These are phyloP conservation scores for Schizophyllum amplum DNA, from an alignment of 1,284 basidiomycete genomes.

Conservation along the genomic window DNA sequence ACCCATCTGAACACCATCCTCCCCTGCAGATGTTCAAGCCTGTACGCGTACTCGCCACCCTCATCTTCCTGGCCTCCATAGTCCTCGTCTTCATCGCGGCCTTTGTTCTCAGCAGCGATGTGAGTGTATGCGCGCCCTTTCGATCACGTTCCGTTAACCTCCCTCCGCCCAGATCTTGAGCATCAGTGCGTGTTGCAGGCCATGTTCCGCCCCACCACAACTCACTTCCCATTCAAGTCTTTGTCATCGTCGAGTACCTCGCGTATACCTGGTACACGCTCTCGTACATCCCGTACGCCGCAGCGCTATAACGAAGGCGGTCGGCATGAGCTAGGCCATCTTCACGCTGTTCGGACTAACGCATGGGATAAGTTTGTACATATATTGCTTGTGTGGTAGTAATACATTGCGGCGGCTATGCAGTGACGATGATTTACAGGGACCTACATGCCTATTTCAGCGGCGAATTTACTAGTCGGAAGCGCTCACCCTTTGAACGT, in stretches of 20 bases:
- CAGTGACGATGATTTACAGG: neutral
- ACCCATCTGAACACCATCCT: conserved; percentile 3
- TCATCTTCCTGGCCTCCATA: conserved; percentile 73
- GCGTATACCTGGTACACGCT: conserved; percentile 81
- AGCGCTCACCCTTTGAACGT: conserved; percentile 45
- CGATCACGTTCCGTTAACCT: conserved; percentile 1
- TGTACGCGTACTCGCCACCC: conserved; percentile 76
- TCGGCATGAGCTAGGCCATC: conserved; percentile 37
- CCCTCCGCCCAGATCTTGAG: conserved; percentile 23
- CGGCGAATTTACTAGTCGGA: no score
- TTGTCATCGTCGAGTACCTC: conserved; percentile 80
- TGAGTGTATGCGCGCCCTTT: conserved; percentile 29
- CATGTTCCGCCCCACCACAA: neutral
- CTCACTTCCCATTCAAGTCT: conserved; percentile 41
- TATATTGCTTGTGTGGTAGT: neutral
- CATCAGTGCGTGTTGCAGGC: conserved; percentile 20
- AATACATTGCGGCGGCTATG: neutral
- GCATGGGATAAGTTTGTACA: neutral
- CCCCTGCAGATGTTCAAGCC: conserved; percentile 83
- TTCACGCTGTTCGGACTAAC: neutral
- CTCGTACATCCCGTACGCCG: conserved; percentile 88
- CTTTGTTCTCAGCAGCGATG: conserved; percentile 63
- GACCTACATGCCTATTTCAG: neutral
- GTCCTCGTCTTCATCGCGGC: conserved; percentile 76
- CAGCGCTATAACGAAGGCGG: conserved; percentile 54